These are phyloP conservation scores for Talaromyces sp. DNA, from an alignment of 2,329 filamentous ascomycete genomes.

Conservation along the genomic window DNA sequence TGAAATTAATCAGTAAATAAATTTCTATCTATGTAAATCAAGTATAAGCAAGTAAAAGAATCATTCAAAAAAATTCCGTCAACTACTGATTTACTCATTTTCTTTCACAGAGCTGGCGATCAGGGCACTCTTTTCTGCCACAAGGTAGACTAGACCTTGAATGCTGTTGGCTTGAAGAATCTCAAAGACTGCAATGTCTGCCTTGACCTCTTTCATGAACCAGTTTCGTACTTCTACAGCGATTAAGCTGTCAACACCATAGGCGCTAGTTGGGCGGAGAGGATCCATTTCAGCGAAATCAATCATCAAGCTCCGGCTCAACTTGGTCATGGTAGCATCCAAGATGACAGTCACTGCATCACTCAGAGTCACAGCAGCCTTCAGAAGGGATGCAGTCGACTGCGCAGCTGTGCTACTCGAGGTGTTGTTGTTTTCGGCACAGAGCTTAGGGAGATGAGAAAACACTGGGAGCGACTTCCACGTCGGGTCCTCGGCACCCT, in stretches of 20 bases:
- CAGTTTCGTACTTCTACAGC: slow-evolving; percentile 2
- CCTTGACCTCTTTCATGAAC: slow-evolving; percentile 3
- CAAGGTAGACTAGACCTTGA: not conserved
- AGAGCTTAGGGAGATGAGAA: too few relatives aligned
- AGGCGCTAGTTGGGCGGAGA: not conserved
- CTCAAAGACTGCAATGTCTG: slow-evolving; percentile 3
- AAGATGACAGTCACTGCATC: not conserved
- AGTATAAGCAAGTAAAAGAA: too few relatives aligned
- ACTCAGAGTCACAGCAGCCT: not conserved
- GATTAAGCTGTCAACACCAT: not conserved
- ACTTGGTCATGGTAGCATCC: slow-evolving; percentile 14
- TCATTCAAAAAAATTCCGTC: not conserved
- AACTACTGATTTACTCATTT: not conserved
- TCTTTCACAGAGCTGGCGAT: not conserved
- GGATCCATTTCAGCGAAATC: not conserved
- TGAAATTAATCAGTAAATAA: too few relatives aligned
- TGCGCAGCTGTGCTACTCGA: not conserved
- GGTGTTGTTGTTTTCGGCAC: not conserved
- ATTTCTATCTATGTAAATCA: too few relatives aligned
- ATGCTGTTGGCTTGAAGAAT: slow-evolving; percentile 2
- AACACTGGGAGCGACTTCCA: too few relatives aligned
- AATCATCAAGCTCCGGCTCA: slow-evolving; percentile 2
- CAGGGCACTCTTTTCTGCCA: not conserved
- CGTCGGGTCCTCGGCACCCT: too few relatives aligned
- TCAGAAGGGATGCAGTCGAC: not conserved